phyloP scores from a whole-genome alignment of 208 protist genomes.

The Acanthamoeba lenticulata region DNA sequence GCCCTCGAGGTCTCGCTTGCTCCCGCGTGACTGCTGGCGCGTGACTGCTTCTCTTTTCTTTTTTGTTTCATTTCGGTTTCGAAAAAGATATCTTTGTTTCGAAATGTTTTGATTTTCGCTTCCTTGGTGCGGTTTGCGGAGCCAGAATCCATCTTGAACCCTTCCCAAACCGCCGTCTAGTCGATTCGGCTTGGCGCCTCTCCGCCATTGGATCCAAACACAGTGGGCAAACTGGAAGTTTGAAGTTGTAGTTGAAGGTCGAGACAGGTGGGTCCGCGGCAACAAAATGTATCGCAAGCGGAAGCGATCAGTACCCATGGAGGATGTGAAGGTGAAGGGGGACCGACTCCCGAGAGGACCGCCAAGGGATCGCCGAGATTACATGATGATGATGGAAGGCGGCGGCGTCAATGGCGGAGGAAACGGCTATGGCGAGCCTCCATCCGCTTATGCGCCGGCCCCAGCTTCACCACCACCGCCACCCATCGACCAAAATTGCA shows the following conservation, averaged over 20 bases:
- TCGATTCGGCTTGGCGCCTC: no score
- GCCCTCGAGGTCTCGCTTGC: not conserved
- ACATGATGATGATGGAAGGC: not conserved
- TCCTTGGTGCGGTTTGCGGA: no score
- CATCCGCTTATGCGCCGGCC: not conserved
- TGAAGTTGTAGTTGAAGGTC: no score
- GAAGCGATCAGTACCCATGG: constrained; percentile 11
- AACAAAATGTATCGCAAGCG: not conserved
- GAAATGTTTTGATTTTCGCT: no score
- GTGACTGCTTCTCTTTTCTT: not conserved
- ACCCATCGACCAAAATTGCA: constrained; percentile 21
- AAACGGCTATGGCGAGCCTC: not conserved
- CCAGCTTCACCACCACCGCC: not conserved
- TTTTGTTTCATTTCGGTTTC: not conserved
- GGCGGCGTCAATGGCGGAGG: not conserved
- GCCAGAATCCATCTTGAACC: no score
- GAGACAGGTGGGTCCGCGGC: not conserved
- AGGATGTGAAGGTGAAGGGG: not conserved
- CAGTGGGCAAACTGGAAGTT: no score
- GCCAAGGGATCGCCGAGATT: not conserved
- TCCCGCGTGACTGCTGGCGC: not conserved
- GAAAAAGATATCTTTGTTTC: not conserved
- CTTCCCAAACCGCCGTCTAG: no score
- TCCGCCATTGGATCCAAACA: no score
- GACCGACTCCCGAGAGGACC: not conserved